Base-by-base conservation (phyloP, 2,329 filamentous ascomycete genomes). In the Zymoseptoria passerinii region DNA sequence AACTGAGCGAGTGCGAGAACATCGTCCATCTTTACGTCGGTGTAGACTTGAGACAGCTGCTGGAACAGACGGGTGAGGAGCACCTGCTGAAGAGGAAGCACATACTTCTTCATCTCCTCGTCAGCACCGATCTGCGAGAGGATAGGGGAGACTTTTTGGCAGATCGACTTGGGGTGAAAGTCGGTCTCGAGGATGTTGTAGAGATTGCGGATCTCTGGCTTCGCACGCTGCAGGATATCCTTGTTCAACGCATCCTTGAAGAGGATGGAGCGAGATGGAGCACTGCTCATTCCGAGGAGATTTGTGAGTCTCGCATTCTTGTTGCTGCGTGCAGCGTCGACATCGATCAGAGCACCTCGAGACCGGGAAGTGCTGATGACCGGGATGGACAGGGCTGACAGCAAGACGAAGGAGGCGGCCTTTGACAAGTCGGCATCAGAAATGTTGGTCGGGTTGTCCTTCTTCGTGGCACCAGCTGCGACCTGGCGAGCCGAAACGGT, bases 121-220 rank as follows among this genome's bases (percentile, higher is more conserved):
- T 99, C 92, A 61, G 87, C 86, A 65, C 92, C 92, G 71, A 99
- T 97, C 81, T 97, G 86, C 68, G 87, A 83, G 58, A 99, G 80
- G 68, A 99, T 97, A 55, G 94, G 94, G 10, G 92, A 96, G 67
- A 99, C 97, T 83, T 96, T 97, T 78, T 95, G 87, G 85, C 94
- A 97, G 73, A 99, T 99, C 44, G 92, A 97, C 60, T 99, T 83
- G 56, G 94, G 94, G 74, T 99, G 94, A 82, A 99, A 99, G 75
- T 99, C 94, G 65, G 97, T 92, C 79, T 99, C 94, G 48, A 99
- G 85, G 67, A 99, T 99, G 78, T 96, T 95, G 84, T 96, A 99
- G 50, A 99, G 85, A 59, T 96, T 91, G 60, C 92, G 87, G 67
- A 99, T 99, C 78, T 99, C 94, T 44, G 94, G 90, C 58, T 89